phyloP scores from a whole-genome alignment of 352 stramenopile genomes.

The Globisporangium solare region DNA sequence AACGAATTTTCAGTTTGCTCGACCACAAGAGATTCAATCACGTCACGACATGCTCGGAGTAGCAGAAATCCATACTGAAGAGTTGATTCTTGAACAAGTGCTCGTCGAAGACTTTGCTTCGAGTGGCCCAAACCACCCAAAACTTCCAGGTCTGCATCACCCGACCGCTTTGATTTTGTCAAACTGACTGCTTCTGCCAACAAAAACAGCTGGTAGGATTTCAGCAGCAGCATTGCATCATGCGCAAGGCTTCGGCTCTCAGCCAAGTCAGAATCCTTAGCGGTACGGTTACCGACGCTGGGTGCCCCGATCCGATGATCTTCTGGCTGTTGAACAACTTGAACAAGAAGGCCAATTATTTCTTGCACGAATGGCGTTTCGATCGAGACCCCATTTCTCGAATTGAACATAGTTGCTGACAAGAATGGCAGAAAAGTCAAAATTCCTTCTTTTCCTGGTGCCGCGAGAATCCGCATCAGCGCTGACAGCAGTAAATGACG shows the following conservation, averaged over 20 bases:
- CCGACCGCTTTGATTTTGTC: constrained; percentile 34
- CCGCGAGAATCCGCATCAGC: constrained; percentile 46
- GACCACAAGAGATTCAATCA: constrained; percentile 38
- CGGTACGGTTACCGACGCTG: not conserved
- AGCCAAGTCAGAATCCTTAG: not conserved
- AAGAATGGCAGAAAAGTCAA: constrained; percentile 59
- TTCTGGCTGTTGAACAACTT: constrained; percentile 20
- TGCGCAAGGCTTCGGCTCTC: constrained; percentile 18
- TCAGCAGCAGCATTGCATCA: constrained; percentile 46
- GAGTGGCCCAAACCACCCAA: not conserved
- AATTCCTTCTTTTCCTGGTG: constrained; percentile 57
- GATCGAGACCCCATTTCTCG: not conserved
- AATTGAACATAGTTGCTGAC: constrained; percentile 5
- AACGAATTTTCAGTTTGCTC: constrained; percentile 56
- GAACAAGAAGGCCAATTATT: constrained; percentile 33
- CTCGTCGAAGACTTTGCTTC: constrained; percentile 19
- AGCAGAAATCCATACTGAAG: constrained; percentile 64
- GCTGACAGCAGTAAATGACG: constrained; percentile 53
- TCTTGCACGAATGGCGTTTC: constrained; percentile 25
- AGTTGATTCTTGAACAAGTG: constrained; percentile 65
- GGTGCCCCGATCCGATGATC: not conserved
- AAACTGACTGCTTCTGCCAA: constrained; percentile 69
- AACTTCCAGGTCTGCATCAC: constrained; percentile 2
- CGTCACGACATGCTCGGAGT: constrained; percentile 49
- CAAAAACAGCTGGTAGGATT: constrained; percentile 74